Evolutionary conservation across 352 stramenopile species (phyloP).

Genomic region (Phytophthora foliorum): DNA sequence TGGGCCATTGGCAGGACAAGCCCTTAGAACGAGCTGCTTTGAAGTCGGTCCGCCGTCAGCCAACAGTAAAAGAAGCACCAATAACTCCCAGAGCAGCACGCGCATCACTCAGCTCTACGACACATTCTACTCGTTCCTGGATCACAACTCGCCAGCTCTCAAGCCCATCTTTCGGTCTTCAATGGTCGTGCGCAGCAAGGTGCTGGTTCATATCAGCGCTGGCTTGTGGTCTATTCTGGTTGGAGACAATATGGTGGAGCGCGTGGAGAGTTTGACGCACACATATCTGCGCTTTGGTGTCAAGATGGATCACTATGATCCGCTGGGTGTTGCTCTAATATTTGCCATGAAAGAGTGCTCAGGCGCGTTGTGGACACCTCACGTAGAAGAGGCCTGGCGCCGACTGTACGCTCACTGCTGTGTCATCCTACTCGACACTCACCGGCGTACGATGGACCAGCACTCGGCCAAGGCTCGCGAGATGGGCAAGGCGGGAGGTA

Average conservation of each 20-base stretch:
- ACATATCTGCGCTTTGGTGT: constrained; percentile 89
- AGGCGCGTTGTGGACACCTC: constrained; percentile 46
- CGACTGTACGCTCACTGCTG: constrained; percentile 49
- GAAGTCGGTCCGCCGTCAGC: constrained; percentile 25
- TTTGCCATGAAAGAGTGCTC: constrained; percentile 71
- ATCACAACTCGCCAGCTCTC: constrained; percentile 54
- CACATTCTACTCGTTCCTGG: constrained; percentile 58
- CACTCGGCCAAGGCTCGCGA: not conserved
- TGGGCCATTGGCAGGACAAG: not conserved
- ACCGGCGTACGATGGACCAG: constrained; percentile 14
- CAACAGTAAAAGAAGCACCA: constrained; percentile 28
- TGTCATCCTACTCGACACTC: constrained; percentile 7
- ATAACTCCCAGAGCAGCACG: constrained; percentile 25
- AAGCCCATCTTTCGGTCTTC: constrained; percentile 60
- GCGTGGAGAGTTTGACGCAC: constrained; percentile 72
- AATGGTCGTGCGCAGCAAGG: constrained; percentile 76
- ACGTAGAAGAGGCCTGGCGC: constrained; percentile 54
- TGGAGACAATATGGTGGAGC: constrained; percentile 65
- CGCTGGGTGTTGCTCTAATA: constrained; percentile 89
- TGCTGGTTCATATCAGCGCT: constrained; percentile 91
- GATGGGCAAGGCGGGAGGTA: constrained; percentile 2
- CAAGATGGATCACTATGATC: constrained; percentile 89
- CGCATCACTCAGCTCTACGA: constrained; percentile 53
- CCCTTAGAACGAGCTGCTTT: constrained; percentile 4
- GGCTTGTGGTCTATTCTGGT: constrained; percentile 55